Conservation (phyloP, 169 alveolate species). For the Babesia gibsoni region DNA sequence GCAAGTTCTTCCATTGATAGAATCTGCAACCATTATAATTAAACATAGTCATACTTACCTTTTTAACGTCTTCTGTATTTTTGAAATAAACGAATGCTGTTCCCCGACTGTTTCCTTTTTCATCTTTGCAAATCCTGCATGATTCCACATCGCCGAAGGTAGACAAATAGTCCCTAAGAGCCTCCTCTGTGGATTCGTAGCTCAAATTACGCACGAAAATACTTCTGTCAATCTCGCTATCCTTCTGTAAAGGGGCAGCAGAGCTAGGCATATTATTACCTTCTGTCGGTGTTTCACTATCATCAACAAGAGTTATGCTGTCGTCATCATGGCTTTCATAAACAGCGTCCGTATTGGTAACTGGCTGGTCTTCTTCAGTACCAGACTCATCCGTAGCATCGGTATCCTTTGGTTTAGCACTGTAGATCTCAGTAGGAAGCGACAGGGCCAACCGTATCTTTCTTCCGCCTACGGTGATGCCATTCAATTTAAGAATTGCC, state of each 20-base stretch:
- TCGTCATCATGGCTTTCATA: background rate
- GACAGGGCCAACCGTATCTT: slow-evolving; percentile 42
- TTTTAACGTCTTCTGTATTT: slow-evolving; percentile 30
- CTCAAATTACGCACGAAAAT: slow-evolving; percentile 61
- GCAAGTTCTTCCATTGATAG: slow-evolving; percentile 45
- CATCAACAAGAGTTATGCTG: background rate
- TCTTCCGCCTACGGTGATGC: slow-evolving; percentile 43
- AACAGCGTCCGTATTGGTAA: background rate
- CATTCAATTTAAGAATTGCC: slow-evolving; percentile 46
- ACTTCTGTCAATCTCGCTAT: slow-evolving; percentile 22
- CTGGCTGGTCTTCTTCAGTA: background rate
- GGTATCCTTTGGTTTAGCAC: background rate
- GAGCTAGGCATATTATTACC: background rate
- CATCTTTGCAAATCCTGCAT: slow-evolving; percentile 43
- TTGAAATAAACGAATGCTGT: slow-evolving; percentile 51
- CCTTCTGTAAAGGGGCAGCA: background rate
- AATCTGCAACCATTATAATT: background rate
- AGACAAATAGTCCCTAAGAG: slow-evolving; percentile 30
- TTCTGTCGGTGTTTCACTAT: slow-evolving; percentile 8
- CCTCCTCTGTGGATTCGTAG: slow-evolving; percentile 52
- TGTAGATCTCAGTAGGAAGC: slow-evolving; percentile 51
- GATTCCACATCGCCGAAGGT: slow-evolving; percentile 50
- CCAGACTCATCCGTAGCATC: background rate
- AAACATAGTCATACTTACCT: background rate
- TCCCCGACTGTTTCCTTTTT: slow-evolving; percentile 32